Evolutionary conservation across 345 rosid species (phyloP).

Genomic region (Populus simonii): DNA sequence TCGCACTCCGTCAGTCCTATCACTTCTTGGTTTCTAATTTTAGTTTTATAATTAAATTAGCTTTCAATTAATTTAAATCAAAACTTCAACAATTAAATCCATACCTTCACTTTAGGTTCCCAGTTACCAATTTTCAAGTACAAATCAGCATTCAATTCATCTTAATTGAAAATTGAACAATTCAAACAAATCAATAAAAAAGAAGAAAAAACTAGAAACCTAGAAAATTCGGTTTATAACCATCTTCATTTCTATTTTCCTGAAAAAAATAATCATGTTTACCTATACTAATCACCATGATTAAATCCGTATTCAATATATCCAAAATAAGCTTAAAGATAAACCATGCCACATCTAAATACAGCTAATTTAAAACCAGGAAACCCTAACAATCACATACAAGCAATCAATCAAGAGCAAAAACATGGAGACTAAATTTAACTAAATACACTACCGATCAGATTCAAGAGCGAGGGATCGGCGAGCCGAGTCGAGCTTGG

Average conservation of each 20-base stretch:
- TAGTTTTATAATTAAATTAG: too few relatives aligned
- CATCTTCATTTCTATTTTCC: too few relatives aligned
- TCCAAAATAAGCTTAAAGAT: too few relatives aligned
- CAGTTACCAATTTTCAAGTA: not conserved
- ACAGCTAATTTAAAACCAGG: not conserved
- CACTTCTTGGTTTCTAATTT: too few relatives aligned
- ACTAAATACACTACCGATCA: slow-evolving; percentile 51
- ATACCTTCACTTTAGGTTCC: not conserved
- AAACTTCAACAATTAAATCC: not conserved
- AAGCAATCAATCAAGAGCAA: not conserved
- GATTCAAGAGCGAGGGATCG: slow-evolving; percentile 62
- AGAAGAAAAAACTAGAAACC: not conserved
- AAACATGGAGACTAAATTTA: not conserved
- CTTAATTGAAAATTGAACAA: not conserved
- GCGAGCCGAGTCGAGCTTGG: slow-evolving; percentile 61
- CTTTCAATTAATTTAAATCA: not conserved
- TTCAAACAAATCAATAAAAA: not conserved
- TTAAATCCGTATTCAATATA: too few relatives aligned
- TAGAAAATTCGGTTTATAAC: too few relatives aligned
- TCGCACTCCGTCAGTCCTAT: too few relatives aligned
- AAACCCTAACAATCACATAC: not conserved
- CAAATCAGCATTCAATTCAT: not conserved
- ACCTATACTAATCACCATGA: too few relatives aligned
- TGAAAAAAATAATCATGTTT: too few relatives aligned
- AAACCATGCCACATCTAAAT: too few relatives aligned